These are phyloP conservation scores for Umbellularia californica DNA, from an alignment of 164 flowering plant genomes.

Conservation along the genomic window DNA sequence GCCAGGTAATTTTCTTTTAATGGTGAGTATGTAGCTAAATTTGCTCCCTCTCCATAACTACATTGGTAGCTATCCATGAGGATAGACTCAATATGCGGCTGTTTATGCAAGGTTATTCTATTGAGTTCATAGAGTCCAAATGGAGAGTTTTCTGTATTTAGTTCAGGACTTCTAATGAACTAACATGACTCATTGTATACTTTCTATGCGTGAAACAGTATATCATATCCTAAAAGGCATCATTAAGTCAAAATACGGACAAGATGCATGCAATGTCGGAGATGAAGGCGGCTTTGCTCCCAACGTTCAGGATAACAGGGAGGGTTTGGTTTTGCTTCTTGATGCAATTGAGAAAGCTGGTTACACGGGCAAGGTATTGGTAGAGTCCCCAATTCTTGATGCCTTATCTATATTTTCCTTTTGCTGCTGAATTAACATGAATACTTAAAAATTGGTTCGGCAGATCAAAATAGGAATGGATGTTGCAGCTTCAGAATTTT, in stretches of 20 bases:
- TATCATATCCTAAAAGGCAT: slow-evolving; percentile 88
- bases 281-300: slow-evolving; percentile 99
- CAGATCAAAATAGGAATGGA: slow-evolving; percentile 99
- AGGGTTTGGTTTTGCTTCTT: slow-evolving; percentile 78
- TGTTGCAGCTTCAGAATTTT: slow-evolving; percentile 97
- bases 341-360: slow-evolving; percentile 98
- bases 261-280: slow-evolving; percentile 99
- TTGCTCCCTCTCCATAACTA: not conserved
- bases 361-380: slow-evolving; percentile 82
- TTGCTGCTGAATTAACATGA: slow-evolving; percentile 1
- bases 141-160: not conserved
- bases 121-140: not conserved
- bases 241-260: slow-evolving; percentile 87
- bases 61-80: not conserved
- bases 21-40: not conserved
- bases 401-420: not conserved
- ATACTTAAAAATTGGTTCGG: slow-evolving; percentile 14
- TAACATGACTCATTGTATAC: slow-evolving; percentile 1
- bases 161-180: not conserved
- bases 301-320: slow-evolving; percentile 95
- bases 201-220: slow-evolving; percentile 37
- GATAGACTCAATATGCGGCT: not conserved
- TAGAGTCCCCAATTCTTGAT: too few relatives aligned
- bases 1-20: not conserved
- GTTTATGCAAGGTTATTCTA: not conserved